Percentiles rank a stretch among this genome's conserved stretches.
Conservation (phyloP, 495 filamentous ascomycete genomes). For the Neurospora hispaniola region DNA sequence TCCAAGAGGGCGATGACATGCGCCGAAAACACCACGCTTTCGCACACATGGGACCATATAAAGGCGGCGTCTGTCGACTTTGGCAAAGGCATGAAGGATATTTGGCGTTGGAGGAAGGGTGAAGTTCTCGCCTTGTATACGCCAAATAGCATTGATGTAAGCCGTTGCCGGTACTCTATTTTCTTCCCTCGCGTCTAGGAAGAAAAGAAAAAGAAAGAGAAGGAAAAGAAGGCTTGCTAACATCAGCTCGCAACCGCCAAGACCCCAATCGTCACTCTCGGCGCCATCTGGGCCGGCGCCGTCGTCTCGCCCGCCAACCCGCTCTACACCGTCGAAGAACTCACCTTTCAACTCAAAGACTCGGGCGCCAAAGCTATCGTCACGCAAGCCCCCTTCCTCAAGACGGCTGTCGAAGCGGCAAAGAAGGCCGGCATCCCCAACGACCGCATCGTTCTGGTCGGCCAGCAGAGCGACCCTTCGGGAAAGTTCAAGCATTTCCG, state of each 20-base stretch:
- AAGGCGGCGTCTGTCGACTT: constrained; percentile 59
- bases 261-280: constrained; percentile 68
- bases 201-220: background rate
- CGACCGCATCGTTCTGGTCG: constrained; percentile 64
- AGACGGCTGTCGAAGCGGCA: constrained; percentile 55
- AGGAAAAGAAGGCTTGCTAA: background rate
- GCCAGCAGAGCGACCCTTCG: constrained; percentile 54
- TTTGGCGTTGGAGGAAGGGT: constrained; percentile 71
- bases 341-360: constrained; percentile 80
- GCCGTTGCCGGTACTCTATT: background rate
- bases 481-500: constrained; percentile 64
- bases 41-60: constrained; percentile 63
- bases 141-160: constrained; percentile 53
- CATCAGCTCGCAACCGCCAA: background rate
- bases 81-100: constrained; percentile 61
- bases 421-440: constrained; percentile 53
- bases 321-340: constrained; percentile 72
- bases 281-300: constrained; percentile 76
- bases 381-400: constrained; percentile 53
- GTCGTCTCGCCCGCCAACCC: constrained; percentile 78
- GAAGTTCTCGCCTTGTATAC: constrained; percentile 62
- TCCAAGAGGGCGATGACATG: constrained; percentile 63
- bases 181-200: no score
- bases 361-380: constrained; percentile 65
- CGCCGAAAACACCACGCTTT: constrained; percentile 52